Percentiles rank a stretch among this genome's conserved stretches.
These are phyloP conservation scores for Penicillium sp. DNA, from an alignment of 2,329 filamentous ascomycete genomes.

Conservation along the genomic window DNA sequence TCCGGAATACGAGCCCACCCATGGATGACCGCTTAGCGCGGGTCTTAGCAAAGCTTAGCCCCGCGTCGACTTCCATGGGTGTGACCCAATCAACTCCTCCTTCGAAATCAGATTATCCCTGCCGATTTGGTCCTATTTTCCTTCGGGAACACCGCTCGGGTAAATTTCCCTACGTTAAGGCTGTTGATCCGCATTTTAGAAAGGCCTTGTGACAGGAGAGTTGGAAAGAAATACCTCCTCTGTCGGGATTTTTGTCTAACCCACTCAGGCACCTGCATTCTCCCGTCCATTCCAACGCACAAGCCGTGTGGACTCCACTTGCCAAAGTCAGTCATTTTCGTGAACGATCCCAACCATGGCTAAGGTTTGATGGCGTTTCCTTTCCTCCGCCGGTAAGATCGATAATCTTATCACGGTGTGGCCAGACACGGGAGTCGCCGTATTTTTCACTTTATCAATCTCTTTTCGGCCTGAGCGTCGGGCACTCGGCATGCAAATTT, in stretches of 20 bases:
- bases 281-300: neutral
- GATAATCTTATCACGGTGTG: conserved; percentile 20
- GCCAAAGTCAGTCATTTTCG: neutral
- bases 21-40: neutral
- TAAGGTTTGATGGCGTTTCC: neutral
- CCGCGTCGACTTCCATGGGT: neutral
- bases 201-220: neutral
- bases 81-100: conserved; percentile 1
- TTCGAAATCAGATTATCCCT: conserved; percentile 10
- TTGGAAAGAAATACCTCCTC: neutral
- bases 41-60: conserved; percentile 17
- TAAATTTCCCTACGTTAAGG: neutral
- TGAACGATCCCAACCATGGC: neutral
- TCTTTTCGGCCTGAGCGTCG: neutral
- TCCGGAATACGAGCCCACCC: neutral
- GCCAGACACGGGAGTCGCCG: neutral
- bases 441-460: neutral
- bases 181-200: neutral
- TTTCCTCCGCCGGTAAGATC: conserved; percentile 13
- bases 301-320: neutral
- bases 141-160: neutral
- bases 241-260: neutral
- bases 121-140: neutral
- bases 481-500: neutral
- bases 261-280: neutral